Evolutionary conservation across 495 filamentous ascomycete genomes (phyloP), one percentile per base, ranked within the genome.

Genomic region (Durotheca rogersii): DNA sequence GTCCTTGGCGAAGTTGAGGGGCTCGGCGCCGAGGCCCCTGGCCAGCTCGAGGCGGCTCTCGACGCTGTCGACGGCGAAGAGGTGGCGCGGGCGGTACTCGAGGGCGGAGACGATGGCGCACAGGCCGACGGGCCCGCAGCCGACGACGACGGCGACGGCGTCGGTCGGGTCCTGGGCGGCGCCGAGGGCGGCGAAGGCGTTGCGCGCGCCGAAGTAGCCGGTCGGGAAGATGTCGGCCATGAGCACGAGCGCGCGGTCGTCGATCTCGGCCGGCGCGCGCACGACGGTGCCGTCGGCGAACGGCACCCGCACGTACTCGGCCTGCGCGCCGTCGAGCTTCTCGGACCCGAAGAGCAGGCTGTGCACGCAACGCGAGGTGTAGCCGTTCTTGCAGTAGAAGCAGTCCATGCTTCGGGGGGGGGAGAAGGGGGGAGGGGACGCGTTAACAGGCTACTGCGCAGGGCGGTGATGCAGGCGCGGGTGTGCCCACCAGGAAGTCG

Each of bases 221-320:
- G 90, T 96, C 1, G 88, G 85, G 61, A 83, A 85, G 56, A 92
- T 91, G 62, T 92, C 88, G 4, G 88, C 88, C 87, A 91, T 91
- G 9, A 97, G 78, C n/a, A 96, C 83, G 38, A 96, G 73, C 19
- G 80, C 81, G 47, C 88, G 82, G 53, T 92, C 86, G 14, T 84
- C 77, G 37, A 96, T 86, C 17, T 78, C 86, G 21, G 81, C 64
- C 0, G 92, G 88, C 1, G 90, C 84, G 51, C 84, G 85, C 63
- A 90, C 79, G 2, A 85, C 82, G 1, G 90, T 94, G 10, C 84
- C 82, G 57, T 95, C 90, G 33, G 93, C 92, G 47, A 87, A 73
- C 2, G 92, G 93, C 10, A 95, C 79, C 10, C 91, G 83, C 36
- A 95, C 86, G 68, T 86, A 96, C 73, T 96, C 85, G 20, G 93